A percentile compares a stretch with the other conserved stretches of the same genome.
These are phyloP conservation scores for Sesbania bispinosa DNA, from an alignment of 306 rosid genomes.

Conservation along the genomic window DNA sequence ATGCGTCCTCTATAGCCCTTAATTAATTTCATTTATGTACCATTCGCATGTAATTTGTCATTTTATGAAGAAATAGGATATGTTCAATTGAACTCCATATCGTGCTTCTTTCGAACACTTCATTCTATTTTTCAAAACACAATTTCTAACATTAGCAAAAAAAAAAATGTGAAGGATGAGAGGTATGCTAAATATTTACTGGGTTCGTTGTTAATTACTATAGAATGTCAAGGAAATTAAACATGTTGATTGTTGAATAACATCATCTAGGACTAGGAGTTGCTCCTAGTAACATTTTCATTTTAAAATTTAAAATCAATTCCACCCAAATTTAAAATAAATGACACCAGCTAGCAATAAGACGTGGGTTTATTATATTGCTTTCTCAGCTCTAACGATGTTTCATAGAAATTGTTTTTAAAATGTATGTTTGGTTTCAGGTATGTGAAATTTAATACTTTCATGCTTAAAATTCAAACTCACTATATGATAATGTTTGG, in stretches of 20 bases:
- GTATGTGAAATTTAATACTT: no score
- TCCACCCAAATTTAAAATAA: no score
- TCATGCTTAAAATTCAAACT: no score
- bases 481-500: no score
- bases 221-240: neutral
- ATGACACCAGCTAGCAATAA: no score
- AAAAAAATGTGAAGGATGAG: neutral
- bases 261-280: neutral
- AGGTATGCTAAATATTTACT: neutral
- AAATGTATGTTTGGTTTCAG: no score
- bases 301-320: no score
- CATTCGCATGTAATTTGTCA: conserved; percentile 18
- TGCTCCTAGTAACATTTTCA: neutral
- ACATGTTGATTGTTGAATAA: neutral
- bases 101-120: neutral
- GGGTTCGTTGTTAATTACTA: no score
- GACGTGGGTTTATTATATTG: no score
- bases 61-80: neutral
- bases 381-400: no score
- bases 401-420: no score
- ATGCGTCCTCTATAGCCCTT: neutral
- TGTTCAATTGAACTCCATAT: neutral
- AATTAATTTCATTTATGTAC: neutral
- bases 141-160: neutral
- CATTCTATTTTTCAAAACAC: neutral